These are phyloP conservation scores for Mortierella sp. DNA, from an alignment of 371 early-diverging fungal species.

Conservation along the genomic window DNA sequence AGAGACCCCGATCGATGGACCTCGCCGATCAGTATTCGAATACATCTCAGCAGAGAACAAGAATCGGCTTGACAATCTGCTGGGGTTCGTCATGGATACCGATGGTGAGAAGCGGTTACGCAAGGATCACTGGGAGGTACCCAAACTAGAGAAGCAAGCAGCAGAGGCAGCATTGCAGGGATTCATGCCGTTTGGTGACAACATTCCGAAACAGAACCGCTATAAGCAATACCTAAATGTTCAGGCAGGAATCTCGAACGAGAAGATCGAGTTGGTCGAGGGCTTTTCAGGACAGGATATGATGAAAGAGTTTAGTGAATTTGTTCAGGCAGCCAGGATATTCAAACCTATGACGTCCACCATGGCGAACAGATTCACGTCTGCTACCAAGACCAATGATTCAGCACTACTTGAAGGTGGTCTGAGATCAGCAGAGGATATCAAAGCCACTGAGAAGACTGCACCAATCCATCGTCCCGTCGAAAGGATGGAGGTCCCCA, in stretches of 20 bases:
- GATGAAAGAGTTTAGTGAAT: slow-evolving; percentile 80
- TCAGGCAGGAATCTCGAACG: slow-evolving; percentile 63
- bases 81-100: slow-evolving; percentile 53
- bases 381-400: slow-evolving; percentile 55
- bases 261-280: slow-evolving; percentile 50
- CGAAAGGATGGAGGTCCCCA: slow-evolving; percentile 41
- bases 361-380: slow-evolving; percentile 86
- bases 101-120: slow-evolving; percentile 25
- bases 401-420: slow-evolving; percentile 61
- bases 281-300: slow-evolving; percentile 65
- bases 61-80: slow-evolving; percentile 67
- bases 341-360: slow-evolving; percentile 79
- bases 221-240: slow-evolving; percentile 79
- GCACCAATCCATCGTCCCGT: slow-evolving; percentile 1
- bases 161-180: slow-evolving; percentile 83
- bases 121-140: slow-evolving; percentile 43
- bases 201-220: slow-evolving; percentile 79
- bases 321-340: slow-evolving; percentile 84
- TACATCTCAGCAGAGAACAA: slow-evolving; percentile 76
- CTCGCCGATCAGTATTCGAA: slow-evolving; percentile 80
- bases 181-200: slow-evolving; percentile 87
- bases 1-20: slow-evolving; percentile 74
- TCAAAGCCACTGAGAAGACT: slow-evolving; percentile 53
- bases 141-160: slow-evolving; percentile 67
- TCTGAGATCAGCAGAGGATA: slow-evolving; percentile 60